Conservation (phyloP, 2,329 filamentous ascomycete genomes). For the Corynespora cassiicola region DNA sequence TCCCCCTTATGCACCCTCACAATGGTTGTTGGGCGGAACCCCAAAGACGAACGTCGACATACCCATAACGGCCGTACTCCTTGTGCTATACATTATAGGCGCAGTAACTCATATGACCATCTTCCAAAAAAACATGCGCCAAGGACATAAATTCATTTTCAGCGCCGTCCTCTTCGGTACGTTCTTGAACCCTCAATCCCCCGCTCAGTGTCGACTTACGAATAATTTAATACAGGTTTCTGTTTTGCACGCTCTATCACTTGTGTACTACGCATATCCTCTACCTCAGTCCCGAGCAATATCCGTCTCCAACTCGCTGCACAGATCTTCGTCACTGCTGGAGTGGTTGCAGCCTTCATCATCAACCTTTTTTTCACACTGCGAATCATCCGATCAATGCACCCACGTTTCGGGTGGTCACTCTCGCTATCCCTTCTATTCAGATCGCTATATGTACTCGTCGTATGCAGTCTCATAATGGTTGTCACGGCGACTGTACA, state of each 20-base stretch:
- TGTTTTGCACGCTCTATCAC: constrained; percentile 52
- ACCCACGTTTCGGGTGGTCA: constrained; percentile 75
- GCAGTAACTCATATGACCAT: constrained; percentile 51
- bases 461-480: constrained; percentile 68
- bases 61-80: constrained; percentile 49
- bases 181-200: constrained; percentile 3
- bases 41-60: constrained; percentile 47
- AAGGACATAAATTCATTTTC: constrained; percentile 51
- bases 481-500: constrained; percentile 70
- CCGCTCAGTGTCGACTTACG: background rate
- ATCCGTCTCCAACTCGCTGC: constrained; percentile 62
- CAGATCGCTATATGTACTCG: constrained; percentile 63
- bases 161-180: constrained; percentile 48
- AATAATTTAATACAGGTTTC: constrained; percentile 41
- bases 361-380: constrained; percentile 80
- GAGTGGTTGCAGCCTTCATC: constrained; percentile 77
- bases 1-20: constrained; percentile 36
- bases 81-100: constrained; percentile 49
- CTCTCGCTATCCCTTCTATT: constrained; percentile 59
- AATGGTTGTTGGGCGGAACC: constrained; percentile 45
- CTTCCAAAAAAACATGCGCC: constrained; percentile 45
- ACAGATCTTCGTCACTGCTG: constrained; percentile 74
- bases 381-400: constrained; percentile 75
- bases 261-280: constrained; percentile 44
- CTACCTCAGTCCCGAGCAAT: constrained; percentile 43